Conservation (phyloP, 805 yeast species). For the Brettanomyces custersianus region DNA sequence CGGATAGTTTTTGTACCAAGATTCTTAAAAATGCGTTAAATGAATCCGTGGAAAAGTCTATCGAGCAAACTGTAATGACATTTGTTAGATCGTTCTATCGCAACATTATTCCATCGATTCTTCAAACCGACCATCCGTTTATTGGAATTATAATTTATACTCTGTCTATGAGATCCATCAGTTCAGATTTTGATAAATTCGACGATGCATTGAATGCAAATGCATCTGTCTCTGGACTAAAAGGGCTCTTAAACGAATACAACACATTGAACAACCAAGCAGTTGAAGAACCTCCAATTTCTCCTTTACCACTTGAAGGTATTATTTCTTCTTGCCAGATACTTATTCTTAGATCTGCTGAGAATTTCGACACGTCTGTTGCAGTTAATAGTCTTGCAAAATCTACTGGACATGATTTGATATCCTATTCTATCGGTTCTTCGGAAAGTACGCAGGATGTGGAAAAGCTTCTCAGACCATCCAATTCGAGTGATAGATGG, state of each 20-base stretch:
- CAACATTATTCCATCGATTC: conserved; percentile 37
- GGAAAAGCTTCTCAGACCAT: conserved; percentile 38
- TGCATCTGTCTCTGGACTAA: neutral
- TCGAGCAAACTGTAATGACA: conserved; percentile 23
- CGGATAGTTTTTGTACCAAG: conserved; percentile 35
- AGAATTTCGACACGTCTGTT: conserved; percentile 60
- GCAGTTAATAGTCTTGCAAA: conserved; percentile 39
- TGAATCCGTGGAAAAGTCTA: conserved; percentile 11
- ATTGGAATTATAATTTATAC: conserved; percentile 33
- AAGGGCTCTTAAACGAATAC: neutral
- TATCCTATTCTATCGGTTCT: conserved; percentile 65
- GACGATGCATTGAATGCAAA: neutral
- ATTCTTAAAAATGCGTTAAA: conserved; percentile 25
- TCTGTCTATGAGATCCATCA: neutral
- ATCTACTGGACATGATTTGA: conserved; percentile 19
- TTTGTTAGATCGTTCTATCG: conserved; percentile 42
- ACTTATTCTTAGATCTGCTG: conserved; percentile 47
- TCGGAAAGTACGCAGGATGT: conserved; percentile 54
- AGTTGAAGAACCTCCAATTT: neutral
- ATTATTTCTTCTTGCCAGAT: conserved; percentile 24
- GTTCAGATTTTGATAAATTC: neutral
- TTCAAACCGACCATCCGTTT: conserved; percentile 33
- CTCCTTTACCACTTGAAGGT: conserved; percentile 15
- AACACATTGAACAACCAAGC: neutral
- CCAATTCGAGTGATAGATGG: conserved; percentile 53